A percentile compares a stretch with the other conserved stretches of the same genome.
phyloP scores from a whole-genome alignment of 768 basidiomycete genomes.

The Tubosaeta brunneosetosa region DNA sequence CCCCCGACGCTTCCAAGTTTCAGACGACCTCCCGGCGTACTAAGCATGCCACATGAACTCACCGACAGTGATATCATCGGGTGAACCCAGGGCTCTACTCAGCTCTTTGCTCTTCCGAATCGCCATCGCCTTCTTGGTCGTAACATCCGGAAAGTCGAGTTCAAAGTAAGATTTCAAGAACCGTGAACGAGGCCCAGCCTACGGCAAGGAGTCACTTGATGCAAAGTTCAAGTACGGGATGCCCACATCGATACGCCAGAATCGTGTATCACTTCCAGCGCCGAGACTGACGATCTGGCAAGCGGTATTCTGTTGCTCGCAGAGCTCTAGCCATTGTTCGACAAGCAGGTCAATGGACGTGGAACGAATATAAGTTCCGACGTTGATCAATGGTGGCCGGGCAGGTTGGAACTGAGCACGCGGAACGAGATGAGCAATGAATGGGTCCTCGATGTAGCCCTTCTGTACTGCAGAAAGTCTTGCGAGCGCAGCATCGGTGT shows the following conservation, averaged over 20 bases:
- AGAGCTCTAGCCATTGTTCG: constrained; percentile 53
- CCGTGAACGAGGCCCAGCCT: constrained; percentile 56
- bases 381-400: constrained; percentile 87
- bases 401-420: constrained; percentile 54
- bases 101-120: constrained; percentile 62
- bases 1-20: constrained; percentile 1
- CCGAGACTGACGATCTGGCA: constrained; percentile 94
- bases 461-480: constrained; percentile 79
- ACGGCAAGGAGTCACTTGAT: constrained; percentile 4
- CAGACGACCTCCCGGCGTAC: neutral
- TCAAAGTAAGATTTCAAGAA: constrained; percentile 68
- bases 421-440: constrained; percentile 60
- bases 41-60: neutral
- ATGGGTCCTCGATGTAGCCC: constrained; percentile 79
- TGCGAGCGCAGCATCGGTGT: constrained; percentile 79
- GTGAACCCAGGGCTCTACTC: constrained; percentile 12
- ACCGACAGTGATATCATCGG: constrained; percentile 13
- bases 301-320: constrained; percentile 37
- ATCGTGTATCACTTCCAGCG: constrained; percentile 93
- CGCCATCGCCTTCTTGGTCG: constrained; percentile 75
- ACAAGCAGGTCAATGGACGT: constrained; percentile 76
- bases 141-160: constrained; percentile 86
- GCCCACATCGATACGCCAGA: constrained; percentile 84
- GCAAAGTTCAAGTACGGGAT: neutral
- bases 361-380: constrained; percentile 88